Evolutionary conservation across 495 filamentous ascomycete genomes (phyloP).

Genomic region (Schizothecium vesticola): DNA sequence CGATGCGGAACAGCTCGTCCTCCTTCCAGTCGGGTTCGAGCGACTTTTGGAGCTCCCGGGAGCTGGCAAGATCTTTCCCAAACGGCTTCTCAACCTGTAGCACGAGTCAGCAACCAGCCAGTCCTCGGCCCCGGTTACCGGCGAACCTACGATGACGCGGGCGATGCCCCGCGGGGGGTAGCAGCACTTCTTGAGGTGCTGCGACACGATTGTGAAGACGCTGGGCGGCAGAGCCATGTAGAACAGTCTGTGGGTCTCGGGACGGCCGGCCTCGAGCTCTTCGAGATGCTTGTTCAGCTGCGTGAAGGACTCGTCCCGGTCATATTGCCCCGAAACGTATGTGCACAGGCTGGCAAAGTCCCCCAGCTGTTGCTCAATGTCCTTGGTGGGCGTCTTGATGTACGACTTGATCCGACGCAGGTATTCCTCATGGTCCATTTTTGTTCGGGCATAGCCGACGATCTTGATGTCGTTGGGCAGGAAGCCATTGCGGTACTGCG

Average conservation of each 20-base stretch:
- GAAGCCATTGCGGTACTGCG: conserved; percentile 94
- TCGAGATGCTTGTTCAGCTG: conserved; percentile 84
- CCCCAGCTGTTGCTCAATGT: conserved; percentile 88
- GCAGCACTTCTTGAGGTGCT: conserved; percentile 94
- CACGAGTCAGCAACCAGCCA: conserved; percentile 10
- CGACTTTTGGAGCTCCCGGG: conserved; percentile 89
- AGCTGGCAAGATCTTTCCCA: conserved; percentile 92
- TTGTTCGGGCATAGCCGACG: conserved; percentile 97
- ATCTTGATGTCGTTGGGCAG: conserved; percentile 96
- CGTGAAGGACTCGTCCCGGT: conserved; percentile 91
- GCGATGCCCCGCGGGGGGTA: conserved; percentile 87
- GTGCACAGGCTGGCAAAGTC: conserved; percentile 83
- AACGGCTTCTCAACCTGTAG: conserved; percentile 99
- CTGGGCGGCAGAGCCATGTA: conserved; percentile 99
- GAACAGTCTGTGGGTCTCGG: conserved; percentile 88
- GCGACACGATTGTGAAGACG: conserved; percentile 95
- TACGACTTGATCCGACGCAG: conserved; percentile 90
- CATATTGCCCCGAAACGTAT: conserved; percentile 95
- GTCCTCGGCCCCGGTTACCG: background rate
- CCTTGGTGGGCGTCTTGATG: conserved; percentile 98
- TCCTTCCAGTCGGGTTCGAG: conserved; percentile 98
- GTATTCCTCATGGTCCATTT: conserved; percentile 97
- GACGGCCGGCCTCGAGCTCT: conserved; percentile 73
- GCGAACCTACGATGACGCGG: conserved; percentile 74
- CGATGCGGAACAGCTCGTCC: conserved; percentile 98